Evolutionary conservation across 148 eudicot genomes (phyloP), one percentile per base, ranked within the genome.

Genomic region (Vaccinium macrocarpon): DNA sequence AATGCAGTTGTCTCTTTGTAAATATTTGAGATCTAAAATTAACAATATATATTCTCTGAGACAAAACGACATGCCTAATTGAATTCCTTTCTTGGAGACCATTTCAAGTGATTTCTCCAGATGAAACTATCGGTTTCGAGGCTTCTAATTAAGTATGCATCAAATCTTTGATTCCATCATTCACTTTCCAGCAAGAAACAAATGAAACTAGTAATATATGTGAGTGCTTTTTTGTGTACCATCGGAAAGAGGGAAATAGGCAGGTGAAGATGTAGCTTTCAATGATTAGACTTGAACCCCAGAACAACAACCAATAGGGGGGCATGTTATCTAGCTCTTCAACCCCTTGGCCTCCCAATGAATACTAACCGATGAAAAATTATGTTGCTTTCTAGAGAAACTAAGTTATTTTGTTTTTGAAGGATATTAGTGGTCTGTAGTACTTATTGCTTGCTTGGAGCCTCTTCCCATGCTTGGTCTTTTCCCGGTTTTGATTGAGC

Each of bases 81-180:
- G 75, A 70, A 32, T 70, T 70, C 75, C 75, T 70, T 70, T 70
- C 46, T 13, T 62, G 42, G 35, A 70, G 75, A 29, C 75, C 19
- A 32, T 32, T 66, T 9, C 75, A 29, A 70, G 75, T 5, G 27
- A 29, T 70, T 5, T 70, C 74, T 70, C 12, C 19, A 14, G 8
- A 8, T 70, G 46, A 70, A 29, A 32, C 38, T 29, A 29, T 70
- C 1, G 2, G 42, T 32, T 70, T 70, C 9, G 19, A 70, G 35
- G 27, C 27, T 14, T 32, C 38, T 70, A 29, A 14, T 70, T 46
- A 70, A 11, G 35, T 32, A 70, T 70, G 46, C 74, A 25, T 70
- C 38, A 25, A 70, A 29, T 27, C 74, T 13, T 29, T 70, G 75
- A 70, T 29, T 70, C 8, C 16, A 10, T 6, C 75, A 13, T 13